A percentile compares a stretch with the other conserved stretches of the same genome.
phyloP scores from a whole-genome alignment of 2,329 filamentous ascomycete genomes.

The Phyllosticta citribraziliensis region DNA sequence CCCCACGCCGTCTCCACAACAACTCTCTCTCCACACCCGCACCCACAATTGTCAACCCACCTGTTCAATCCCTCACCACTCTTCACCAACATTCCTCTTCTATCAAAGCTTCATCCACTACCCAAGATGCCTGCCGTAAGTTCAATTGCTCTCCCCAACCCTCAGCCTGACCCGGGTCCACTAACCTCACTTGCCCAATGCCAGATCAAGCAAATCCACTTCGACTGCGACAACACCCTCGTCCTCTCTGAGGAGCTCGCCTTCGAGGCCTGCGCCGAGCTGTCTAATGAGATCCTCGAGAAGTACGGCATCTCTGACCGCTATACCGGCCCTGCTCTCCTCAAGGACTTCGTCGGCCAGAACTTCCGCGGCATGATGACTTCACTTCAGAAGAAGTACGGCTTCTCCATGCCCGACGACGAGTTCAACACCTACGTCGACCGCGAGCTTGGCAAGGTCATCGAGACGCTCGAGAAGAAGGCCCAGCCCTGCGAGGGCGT shows the following conservation, averaged over 20 bases:
- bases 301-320: slow-evolving; percentile 53
- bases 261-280: slow-evolving; percentile 81
- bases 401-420: slow-evolving; percentile 56
- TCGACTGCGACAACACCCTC: slow-evolving; percentile 74
- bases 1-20: background rate
- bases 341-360: slow-evolving; percentile 81
- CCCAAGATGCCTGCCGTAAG: background rate
- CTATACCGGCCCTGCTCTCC: slow-evolving; percentile 71
- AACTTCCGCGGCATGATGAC: slow-evolving; percentile 91
- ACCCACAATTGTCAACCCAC: background rate
- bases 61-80: background rate
- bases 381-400: slow-evolving; percentile 64
- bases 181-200: background rate
- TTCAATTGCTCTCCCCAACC: background rate
- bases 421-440: slow-evolving; percentile 67
- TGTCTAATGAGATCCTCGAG: slow-evolving; percentile 77
- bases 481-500: slow-evolving; percentile 61
- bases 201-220: slow-evolving; percentile 41
- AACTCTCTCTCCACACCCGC: background rate
- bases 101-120: background rate
- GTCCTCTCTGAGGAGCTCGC: slow-evolving; percentile 84
- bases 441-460: slow-evolving; percentile 73
- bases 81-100: background rate
- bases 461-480: slow-evolving; percentile 62
- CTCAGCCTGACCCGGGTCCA: background rate